A percentile compares a stretch with the other conserved stretches of the same genome.
Conservation (phyloP, 1,284 basidiomycete genomes). For the Trichosporon faecale region DNA sequence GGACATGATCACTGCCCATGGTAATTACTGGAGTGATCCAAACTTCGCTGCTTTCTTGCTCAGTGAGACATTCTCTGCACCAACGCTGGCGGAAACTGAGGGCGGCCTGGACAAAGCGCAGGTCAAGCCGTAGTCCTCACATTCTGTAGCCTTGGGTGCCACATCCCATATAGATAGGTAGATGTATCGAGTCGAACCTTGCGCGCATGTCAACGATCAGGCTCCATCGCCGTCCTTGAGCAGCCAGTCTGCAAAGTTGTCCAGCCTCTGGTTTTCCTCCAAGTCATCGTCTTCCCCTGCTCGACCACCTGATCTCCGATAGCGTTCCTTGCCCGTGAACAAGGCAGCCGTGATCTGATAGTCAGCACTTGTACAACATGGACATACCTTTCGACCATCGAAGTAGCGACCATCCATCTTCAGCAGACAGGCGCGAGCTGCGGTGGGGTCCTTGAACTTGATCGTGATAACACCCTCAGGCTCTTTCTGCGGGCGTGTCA, state of each 20-base stretch:
- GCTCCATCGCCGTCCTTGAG: conserved; percentile 45
- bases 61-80: conserved; percentile 41
- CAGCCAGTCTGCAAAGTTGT: conserved; percentile 84
- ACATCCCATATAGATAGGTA: background rate
- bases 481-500: conserved; percentile 65
- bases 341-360: conserved; percentile 69
- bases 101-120: background rate
- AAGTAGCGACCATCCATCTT: conserved; percentile 98
- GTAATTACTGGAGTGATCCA: conserved; percentile 46
- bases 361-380: too few relatives aligned
- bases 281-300: conserved; percentile 54
- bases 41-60: conserved; percentile 51
- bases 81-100: background rate
- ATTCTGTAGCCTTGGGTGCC: background rate
- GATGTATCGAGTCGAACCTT: too few relatives aligned
- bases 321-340: conserved; percentile 75
- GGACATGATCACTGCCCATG: conserved; percentile 49
- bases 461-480: conserved; percentile 93
- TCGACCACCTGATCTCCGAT: conserved; percentile 64
- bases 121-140: background rate
- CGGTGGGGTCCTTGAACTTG: conserved; percentile 82
- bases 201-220: too few relatives aligned
- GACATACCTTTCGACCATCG: conserved; percentile 60
- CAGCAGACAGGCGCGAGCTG: conserved; percentile 85
- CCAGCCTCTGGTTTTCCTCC: conserved; percentile 77